Percentiles rank a stretch among this genome's conserved stretches.
Conservation (phyloP, 2,329 filamentous ascomycete genomes). For the Neofusicoccum kwambonambiense region DNA sequence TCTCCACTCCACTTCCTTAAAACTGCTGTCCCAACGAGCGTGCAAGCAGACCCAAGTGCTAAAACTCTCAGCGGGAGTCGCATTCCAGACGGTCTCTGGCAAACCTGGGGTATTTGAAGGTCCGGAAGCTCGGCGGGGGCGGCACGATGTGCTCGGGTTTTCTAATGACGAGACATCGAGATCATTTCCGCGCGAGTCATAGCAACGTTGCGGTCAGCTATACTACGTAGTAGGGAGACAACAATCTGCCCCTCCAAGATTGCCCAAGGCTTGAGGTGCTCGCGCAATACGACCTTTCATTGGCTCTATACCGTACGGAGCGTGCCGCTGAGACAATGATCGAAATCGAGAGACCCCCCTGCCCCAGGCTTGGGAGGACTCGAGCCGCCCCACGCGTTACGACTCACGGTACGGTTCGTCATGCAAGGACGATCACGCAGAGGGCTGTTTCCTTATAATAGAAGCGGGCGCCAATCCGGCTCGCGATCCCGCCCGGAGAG, state of each 20-base stretch:
- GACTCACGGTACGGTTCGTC: not conserved
- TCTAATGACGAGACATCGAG: too few species aligned
- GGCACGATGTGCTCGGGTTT: too few species aligned
- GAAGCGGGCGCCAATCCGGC: not conserved
- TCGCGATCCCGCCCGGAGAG: not conserved
- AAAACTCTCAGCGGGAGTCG: too few species aligned
- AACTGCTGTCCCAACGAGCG: too few species aligned
- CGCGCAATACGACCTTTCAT: not conserved
- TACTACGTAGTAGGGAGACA: not conserved
- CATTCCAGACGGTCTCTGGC: too few species aligned
- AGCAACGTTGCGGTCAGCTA: constrained; percentile 7
- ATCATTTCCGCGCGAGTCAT: constrained; percentile 7
- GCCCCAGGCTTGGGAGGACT: not conserved
- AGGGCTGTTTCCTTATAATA: not conserved
- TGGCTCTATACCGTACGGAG: constrained; percentile 23
- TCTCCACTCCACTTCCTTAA: too few species aligned
- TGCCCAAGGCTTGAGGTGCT: not conserved
- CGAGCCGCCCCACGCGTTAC: not conserved
- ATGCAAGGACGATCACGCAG: not conserved
- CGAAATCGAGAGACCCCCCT: not conserved
- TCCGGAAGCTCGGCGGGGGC: too few species aligned
- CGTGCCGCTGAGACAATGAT: not conserved
- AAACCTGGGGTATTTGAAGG: too few species aligned
- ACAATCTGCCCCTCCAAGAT: not conserved
- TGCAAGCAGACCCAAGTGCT: too few species aligned